Evolutionary conservation across 2,329 filamentous ascomycete genomes (phyloP).

Genomic region (Ophiostoma novo-ulmi): DNA sequence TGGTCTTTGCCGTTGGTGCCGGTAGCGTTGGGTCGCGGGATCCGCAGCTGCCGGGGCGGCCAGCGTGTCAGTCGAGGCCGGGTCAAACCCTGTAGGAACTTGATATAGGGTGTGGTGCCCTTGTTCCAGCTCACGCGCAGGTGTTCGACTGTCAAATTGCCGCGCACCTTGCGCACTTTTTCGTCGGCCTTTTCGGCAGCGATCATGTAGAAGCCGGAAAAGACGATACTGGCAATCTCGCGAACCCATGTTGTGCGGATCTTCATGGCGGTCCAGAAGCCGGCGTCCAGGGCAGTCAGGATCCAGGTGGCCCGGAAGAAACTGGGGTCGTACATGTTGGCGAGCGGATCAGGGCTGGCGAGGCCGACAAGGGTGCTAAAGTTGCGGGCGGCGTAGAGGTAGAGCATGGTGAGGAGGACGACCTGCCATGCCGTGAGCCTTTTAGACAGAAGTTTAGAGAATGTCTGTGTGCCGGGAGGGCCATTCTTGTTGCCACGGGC

Average conservation of each 20-base stretch:
- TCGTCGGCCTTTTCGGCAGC: slow-evolving; percentile 93
- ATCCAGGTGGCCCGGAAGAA: slow-evolving; percentile 98
- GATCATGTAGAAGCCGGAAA: slow-evolving; percentile 85
- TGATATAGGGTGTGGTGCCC: slow-evolving; percentile 78
- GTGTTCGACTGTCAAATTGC: slow-evolving; percentile 83
- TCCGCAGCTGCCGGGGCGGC: slow-evolving; percentile 74
- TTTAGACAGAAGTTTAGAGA: slow-evolving; percentile 67
- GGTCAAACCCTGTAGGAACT: slow-evolving; percentile 64
- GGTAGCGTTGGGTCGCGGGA: slow-evolving; percentile 60
- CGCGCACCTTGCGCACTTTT: slow-evolving; percentile 87
- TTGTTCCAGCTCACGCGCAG: slow-evolving; percentile 95
- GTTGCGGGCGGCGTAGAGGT: slow-evolving; percentile 86
- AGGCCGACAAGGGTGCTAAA: slow-evolving; percentile 88
- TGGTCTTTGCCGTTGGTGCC: slow-evolving; percentile 74
- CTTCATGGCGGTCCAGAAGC: slow-evolving; percentile 98
- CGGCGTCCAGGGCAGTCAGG: slow-evolving; percentile 86
- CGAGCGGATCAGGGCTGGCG: slow-evolving; percentile 86
- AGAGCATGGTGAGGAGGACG: slow-evolving; percentile 78
- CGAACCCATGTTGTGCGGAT: slow-evolving; percentile 73
- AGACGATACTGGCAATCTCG: slow-evolving; percentile 76
- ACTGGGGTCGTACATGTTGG: slow-evolving; percentile 84
- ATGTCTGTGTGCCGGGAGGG: slow-evolving; percentile 64
- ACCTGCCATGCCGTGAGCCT: slow-evolving; percentile 85
- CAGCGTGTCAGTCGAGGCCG: slow-evolving; percentile 76
- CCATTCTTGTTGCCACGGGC: slow-evolving; percentile 81